A percentile compares a stretch with the other conserved stretches of the same genome.
Evolutionary conservation across 2,329 filamentous ascomycete species (phyloP).

Genomic region (Scytalidium lignicola): DNA sequence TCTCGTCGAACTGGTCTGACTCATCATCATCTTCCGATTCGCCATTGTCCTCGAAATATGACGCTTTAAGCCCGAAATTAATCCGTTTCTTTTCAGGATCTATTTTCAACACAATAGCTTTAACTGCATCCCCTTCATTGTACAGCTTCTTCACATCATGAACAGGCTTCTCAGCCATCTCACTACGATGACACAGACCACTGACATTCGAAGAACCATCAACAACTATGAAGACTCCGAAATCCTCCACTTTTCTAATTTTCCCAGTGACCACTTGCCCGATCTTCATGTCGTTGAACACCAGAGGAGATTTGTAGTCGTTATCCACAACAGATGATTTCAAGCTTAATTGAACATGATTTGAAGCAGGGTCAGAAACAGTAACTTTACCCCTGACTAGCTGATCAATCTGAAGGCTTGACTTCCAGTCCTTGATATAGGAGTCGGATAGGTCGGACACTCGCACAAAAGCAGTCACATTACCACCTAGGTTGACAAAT

Average conservation of each 20-base stretch:
- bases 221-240: conserved; percentile 88
- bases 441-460: conserved; percentile 85
- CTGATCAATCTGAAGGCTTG: conserved; percentile 80
- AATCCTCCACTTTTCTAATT: conserved; percentile 89
- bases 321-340: conserved; percentile 81
- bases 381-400: conserved; percentile 84
- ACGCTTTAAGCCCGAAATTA: conserved; percentile 88
- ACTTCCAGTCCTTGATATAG: conserved; percentile 94
- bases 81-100: conserved; percentile 72
- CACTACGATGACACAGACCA: conserved; percentile 84
- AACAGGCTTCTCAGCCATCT: conserved; percentile 82
- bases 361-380: conserved; percentile 60
- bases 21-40: conserved; percentile 43
- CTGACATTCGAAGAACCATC: conserved; percentile 85
- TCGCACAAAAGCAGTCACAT: conserved; percentile 76
- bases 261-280: conserved; percentile 85
- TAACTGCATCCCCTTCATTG: conserved; percentile 85
- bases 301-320: conserved; percentile 68
- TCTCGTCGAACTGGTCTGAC: conserved; percentile 25
- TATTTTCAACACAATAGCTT: conserved; percentile 80
- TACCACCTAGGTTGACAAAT: conserved; percentile 77
- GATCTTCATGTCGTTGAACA: conserved; percentile 68
- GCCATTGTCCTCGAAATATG: conserved; percentile 66
- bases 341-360: conserved; percentile 78
- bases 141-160: conserved; percentile 87